A percentile compares a stretch with the other conserved stretches of the same genome.
These are phyloP conservation scores for Atalantia buxifolia DNA, from an alignment of 345 rosid species.

Conservation along the genomic window DNA sequence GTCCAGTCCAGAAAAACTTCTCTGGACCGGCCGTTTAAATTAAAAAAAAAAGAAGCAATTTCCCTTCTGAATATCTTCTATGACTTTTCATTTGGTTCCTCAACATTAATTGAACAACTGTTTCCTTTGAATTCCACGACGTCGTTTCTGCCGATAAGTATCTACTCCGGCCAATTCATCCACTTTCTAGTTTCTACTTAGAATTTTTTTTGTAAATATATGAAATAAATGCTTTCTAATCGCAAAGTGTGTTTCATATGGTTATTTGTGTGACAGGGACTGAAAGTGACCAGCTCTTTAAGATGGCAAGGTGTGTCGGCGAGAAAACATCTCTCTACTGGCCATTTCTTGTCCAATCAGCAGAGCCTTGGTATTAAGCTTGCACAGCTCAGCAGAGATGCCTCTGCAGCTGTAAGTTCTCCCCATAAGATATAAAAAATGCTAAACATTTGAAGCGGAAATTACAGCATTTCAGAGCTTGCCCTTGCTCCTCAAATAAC, in stretches of 20 bases:
- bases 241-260: background rate
- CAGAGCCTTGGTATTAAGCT: slow-evolving; percentile 64
- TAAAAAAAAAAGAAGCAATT: too few relatives aligned
- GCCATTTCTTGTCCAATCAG: slow-evolving; percentile 58
- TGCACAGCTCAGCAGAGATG: slow-evolving; percentile 64
- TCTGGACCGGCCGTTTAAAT: background rate
- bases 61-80: too few relatives aligned
- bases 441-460: background rate
- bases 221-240: background rate
- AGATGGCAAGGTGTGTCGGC: slow-evolving; percentile 51
- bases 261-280: slow-evolving; percentile 33
- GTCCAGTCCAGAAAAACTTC: background rate
- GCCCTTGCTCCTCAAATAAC: background rate
- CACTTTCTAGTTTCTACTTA: background rate
- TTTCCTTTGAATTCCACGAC: too few relatives aligned
- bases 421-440: background rate
- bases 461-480: background rate
- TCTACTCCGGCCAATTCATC: background rate
- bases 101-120: too few relatives aligned
- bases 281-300: slow-evolving; percentile 41
- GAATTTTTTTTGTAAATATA: background rate
- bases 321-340: slow-evolving; percentile 39
- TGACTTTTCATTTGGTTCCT: too few relatives aligned
- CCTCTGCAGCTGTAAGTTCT: slow-evolving; percentile 67
- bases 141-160: too few relatives aligned